Percentiles rank a stretch among this genome's conserved stretches.
Evolutionary conservation across 495 filamentous ascomycete genomes (phyloP).

Genomic region (Delitschia confertaspora): DNA sequence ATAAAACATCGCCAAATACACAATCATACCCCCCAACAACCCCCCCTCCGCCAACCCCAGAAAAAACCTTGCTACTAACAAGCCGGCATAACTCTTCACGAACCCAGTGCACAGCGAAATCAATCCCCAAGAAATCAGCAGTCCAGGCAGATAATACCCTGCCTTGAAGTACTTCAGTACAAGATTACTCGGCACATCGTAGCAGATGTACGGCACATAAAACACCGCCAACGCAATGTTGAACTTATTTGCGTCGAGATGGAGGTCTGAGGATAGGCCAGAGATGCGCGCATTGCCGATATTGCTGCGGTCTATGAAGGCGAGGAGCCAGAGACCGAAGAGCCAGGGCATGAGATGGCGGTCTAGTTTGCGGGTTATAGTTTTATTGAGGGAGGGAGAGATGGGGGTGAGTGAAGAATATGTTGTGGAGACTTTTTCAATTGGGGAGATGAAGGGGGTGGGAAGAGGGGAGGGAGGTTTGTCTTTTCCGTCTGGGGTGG

Average conservation of each 20-base stretch:
- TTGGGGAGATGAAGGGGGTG: background rate
- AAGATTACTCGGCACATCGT: conserved; percentile 43
- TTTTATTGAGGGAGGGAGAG: conserved; percentile 23
- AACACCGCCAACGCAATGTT: conserved; percentile 43
- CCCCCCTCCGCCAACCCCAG: conserved; percentile 42
- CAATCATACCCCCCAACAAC: conserved; percentile 45
- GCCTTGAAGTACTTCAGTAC: conserved; percentile 36
- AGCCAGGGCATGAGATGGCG: conserved; percentile 42
- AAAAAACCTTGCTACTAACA: conserved; percentile 37
- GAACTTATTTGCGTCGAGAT: conserved; percentile 37
- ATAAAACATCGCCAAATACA: conserved; percentile 46
- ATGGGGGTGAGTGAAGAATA: conserved; percentile 2
- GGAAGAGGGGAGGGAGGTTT: background rate
- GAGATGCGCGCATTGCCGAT: conserved; percentile 45
- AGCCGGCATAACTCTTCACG: conserved; percentile 39
- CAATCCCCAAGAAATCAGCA: conserved; percentile 40
- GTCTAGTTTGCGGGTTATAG: conserved; percentile 36
- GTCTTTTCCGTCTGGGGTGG: no score
- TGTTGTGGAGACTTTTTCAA: conserved; percentile 19
- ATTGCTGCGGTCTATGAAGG: conserved; percentile 47
- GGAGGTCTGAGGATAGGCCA: conserved; percentile 37
- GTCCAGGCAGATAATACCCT: conserved; percentile 28
- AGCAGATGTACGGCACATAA: conserved; percentile 44
- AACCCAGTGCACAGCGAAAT: conserved; percentile 46
- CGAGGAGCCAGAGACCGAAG: conserved; percentile 44